Evolutionary conservation across 495 filamentous ascomycete species (phyloP).

Genomic region (Evernia prunastri): DNA sequence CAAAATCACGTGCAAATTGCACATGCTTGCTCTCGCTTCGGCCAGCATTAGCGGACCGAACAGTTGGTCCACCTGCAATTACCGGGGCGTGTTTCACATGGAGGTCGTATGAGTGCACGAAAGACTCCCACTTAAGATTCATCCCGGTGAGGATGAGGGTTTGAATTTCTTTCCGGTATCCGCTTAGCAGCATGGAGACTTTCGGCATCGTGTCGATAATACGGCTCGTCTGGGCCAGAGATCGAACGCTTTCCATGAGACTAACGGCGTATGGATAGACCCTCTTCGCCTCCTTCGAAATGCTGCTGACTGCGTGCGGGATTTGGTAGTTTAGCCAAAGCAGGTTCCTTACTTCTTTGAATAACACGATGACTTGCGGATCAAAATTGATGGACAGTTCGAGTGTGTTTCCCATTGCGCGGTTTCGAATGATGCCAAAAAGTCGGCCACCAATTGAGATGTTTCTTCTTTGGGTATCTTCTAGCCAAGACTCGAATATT

Average conservation of each 20-base stretch:
- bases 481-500: slow-evolving; percentile 91
- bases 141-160: slow-evolving; percentile 75
- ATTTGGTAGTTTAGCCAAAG: slow-evolving; percentile 89
- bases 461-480: slow-evolving; percentile 77
- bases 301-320: slow-evolving; percentile 86
- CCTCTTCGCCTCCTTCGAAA: slow-evolving; percentile 92
- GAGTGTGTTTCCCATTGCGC: slow-evolving; percentile 74
- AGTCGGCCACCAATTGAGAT: slow-evolving; percentile 86
- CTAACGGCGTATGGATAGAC: slow-evolving; percentile 97
- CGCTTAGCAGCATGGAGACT: slow-evolving; percentile 77
- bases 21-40: slow-evolving; percentile 85
- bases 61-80: slow-evolving; percentile 33
- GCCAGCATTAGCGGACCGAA: slow-evolving; percentile 47
- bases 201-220: slow-evolving; percentile 76
- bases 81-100: slow-evolving; percentile 65
- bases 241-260: slow-evolving; percentile 94
- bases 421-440: slow-evolving; percentile 81
- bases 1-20: slow-evolving; percentile 91
- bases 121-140: slow-evolving; percentile 90
- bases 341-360: slow-evolving; percentile 97
- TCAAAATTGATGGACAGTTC: slow-evolving; percentile 96
- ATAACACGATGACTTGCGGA: slow-evolving; percentile 89
- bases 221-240: slow-evolving; percentile 76
- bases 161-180: slow-evolving; percentile 85
- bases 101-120: slow-evolving; percentile 91